A percentile compares a stretch with the other conserved stretches of the same genome.
Evolutionary conservation across 257 asterid species (phyloP).

Genomic region (Mentha longifolia): DNA sequence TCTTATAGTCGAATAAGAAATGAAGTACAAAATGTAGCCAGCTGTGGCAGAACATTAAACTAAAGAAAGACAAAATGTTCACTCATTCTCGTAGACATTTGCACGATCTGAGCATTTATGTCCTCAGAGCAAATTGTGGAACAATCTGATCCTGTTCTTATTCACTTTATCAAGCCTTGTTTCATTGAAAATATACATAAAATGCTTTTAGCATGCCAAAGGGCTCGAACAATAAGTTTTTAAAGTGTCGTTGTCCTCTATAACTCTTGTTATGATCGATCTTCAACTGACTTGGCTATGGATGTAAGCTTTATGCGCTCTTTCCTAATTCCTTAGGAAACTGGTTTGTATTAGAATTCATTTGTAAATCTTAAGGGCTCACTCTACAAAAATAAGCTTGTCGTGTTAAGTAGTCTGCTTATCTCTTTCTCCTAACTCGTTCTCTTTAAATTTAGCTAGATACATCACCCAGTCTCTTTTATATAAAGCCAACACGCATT

Average conservation of each 20-base stretch:
- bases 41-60: not conserved
- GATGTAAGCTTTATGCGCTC: not conserved
- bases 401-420: too few relatives aligned
- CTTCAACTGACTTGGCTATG: not conserved
- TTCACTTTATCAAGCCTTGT: not conserved
- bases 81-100: not conserved
- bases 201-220: not conserved
- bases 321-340: conserved; percentile 8
- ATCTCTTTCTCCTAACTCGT: too few relatives aligned
- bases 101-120: not conserved
- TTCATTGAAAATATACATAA: not conserved
- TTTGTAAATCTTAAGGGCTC: too few relatives aligned
- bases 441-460: too few relatives aligned
- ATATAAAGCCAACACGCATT: too few relatives aligned
- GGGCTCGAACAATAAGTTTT: not conserved
- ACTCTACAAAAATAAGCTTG: too few relatives aligned
- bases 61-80: not conserved
- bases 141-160: not conserved
- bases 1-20: not conserved
- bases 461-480: too few relatives aligned
- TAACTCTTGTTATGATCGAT: not conserved
- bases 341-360: not conserved
- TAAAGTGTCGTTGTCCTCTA: not conserved
- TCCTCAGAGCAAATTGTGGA: too few relatives aligned
- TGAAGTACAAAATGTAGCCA: not conserved